Base-by-base conservation (phyloP, 352 stramenopile species). In the Elongisporangium undulatum region DNA sequence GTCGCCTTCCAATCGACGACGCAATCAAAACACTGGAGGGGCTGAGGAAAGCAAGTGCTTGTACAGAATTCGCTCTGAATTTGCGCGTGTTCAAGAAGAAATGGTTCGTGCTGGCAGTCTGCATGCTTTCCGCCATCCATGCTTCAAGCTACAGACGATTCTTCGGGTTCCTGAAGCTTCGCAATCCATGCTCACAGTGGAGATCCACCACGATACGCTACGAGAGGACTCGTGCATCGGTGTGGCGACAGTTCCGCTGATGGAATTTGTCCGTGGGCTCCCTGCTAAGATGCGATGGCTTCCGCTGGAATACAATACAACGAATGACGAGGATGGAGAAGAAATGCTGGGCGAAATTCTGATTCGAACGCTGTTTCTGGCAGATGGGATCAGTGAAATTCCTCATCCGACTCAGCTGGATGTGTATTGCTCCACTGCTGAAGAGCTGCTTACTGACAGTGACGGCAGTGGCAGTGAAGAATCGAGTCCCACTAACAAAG, bases 271-370 rank as follows among this genome's bases (percentile, higher is more conserved):
- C 9, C 77, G 77, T 51, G 81, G 81, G 0, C 68, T 89, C 55
- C 81, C 81, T 12, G 71, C 77, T 1, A 90, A 89, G 50, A 63
- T 85, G 56, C 76, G 81, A 56, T 90, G 81, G 81, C 52, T 87
- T 1, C 24, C 70, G 19, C 69, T 90, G 17, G 34, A 66, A 4
- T 50, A 63, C 39, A 9, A 63, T 9, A 16, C 22, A 9, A 41
- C 8, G n/a, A 51, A 58, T 26, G 17, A 21, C 4, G 22, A 68
- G 2, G 50, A 57, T 7, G 66, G 57, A 29, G 66, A 70, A 0
- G 51, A 74, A 16, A 54, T 81, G 49, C 67, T 77, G 19, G 64
- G 72, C 1, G 69, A 80, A 53, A 49, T 81, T 7, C 49, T 81
- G 13, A 34, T 90, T 49, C 81, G 81, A 2, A 84, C 81, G 8